Evolutionary conservation across 2,329 filamentous ascomycete species (phyloP).

Genomic region (Sporothrix brasiliensis): DNA sequence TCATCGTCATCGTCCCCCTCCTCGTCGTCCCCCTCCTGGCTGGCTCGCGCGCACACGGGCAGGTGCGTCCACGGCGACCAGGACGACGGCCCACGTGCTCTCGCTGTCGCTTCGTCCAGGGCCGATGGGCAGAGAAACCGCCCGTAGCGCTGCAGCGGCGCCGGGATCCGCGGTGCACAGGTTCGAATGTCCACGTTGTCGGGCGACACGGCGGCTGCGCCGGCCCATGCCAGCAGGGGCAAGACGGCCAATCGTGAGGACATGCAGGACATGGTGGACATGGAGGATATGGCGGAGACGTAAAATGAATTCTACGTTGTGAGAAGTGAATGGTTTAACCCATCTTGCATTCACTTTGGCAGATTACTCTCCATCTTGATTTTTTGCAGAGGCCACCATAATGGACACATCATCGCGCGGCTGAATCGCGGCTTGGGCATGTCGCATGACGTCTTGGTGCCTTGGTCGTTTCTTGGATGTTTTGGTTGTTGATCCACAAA

Average conservation of each 20-base stretch:
- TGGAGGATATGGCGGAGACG: too few relatives aligned
- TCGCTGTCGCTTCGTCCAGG: constrained; percentile 57
- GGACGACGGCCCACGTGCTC: not conserved
- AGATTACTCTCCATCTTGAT: too few relatives aligned
- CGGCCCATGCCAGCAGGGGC: not conserved
- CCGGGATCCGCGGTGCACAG: constrained; percentile 29
- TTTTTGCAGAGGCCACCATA: too few relatives aligned
- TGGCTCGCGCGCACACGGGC: constrained; percentile 36
- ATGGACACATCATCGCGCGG: constrained; percentile 7
- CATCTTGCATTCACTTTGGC: too few relatives aligned
- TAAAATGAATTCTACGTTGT: not conserved
- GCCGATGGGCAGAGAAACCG: constrained; percentile 44
- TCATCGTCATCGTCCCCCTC: not conserved
- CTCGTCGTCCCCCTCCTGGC: not conserved
- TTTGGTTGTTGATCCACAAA: not conserved
- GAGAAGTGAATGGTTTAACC: too few relatives aligned
- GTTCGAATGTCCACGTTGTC: not conserved
- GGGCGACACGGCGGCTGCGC: not conserved
- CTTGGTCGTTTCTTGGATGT: too few relatives aligned
- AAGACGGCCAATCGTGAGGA: not conserved
- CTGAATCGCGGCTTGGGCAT: constrained; percentile 15
- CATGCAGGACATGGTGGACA: not conserved
- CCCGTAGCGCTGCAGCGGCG: constrained; percentile 23
- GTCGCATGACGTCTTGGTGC: not conserved
- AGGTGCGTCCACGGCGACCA: constrained; percentile 41